Conservation (phyloP, 257 asterid genomes). For the Cynanchum wilfordii region DNA sequence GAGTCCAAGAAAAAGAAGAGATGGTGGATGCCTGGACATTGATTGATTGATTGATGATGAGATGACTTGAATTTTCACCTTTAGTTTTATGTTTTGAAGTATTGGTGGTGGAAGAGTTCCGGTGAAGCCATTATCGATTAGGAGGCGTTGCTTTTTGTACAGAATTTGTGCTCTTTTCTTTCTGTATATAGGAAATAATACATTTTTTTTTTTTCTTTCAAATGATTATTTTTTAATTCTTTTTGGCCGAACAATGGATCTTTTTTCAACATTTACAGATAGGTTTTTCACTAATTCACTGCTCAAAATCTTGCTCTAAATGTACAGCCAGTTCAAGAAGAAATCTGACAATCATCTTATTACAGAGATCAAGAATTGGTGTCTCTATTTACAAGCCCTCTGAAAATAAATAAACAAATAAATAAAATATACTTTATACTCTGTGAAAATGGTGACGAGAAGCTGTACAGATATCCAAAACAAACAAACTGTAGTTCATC, state of each 20-base stretch:
- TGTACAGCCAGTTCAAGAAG: not conserved
- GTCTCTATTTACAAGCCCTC: slow-evolving; percentile 6
- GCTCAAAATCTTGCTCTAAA: not conserved
- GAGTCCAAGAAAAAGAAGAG: slow-evolving; percentile 52
- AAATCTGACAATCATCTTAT: not conserved
- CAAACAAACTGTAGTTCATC: slow-evolving; percentile 18
- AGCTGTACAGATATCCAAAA: slow-evolving; percentile 3
- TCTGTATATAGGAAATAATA: not conserved
- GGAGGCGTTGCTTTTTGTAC: not conserved
- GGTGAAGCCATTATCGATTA: not conserved
- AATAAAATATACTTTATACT: not conserved
- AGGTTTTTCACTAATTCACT: not conserved
- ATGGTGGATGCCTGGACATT: slow-evolving; percentile 46
- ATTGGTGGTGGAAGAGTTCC: not conserved
- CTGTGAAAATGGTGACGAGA: not conserved
- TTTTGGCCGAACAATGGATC: not conserved
- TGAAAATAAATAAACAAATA: not conserved
- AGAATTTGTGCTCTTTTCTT: not conserved
- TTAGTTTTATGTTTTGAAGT: too few species aligned
- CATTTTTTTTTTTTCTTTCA: not conserved
- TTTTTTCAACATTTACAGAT: not conserved
- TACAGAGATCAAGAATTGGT: not conserved
- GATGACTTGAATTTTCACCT: not conserved
- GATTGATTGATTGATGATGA: not conserved
- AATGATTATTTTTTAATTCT: not conserved